Evolutionary conservation across 192 early-diverging fungal species (phyloP), one percentile per base, ranked within the genome.

Genomic region (Umbelopsis sp.): DNA sequence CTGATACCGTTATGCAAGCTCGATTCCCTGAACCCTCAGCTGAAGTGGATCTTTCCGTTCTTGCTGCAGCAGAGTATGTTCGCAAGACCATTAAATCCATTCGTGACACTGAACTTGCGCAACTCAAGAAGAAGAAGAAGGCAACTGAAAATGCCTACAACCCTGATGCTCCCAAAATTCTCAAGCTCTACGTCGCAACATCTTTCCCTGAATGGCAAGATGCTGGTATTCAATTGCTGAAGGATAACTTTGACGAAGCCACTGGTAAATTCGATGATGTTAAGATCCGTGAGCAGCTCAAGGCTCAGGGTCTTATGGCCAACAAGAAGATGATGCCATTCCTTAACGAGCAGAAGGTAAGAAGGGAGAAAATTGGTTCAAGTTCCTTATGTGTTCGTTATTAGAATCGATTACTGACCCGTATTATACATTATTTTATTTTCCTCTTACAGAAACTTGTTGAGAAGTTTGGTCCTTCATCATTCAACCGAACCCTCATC

Each of bases 251-350:
- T 74, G 82, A 90, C 54, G 69, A 76, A 65, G 52, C 70, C 38
- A 90, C 78, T 24, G 72, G 79, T 50, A 79, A 83, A 36, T 92
- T 97, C 75, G 87, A 89, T 70, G 91, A 94, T 67, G 91, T 88
- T 73, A 90, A 91, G 76, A 80, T 92, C 52, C 83, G 91, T 52
- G 89, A 82, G 8, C 70, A 85, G 22, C 83, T 98, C 74, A 84
- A 78, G 62, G 72, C 80, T 32, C 82, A 77, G 66, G 95, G 93
- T 43, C 72, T 98, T 78, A 83, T 92, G 75, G 97, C 96, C 85
- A 92, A 98, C 84, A 98, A 97, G 84, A 91, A 91, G 80, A 91
- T 87, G n/a, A 98, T 98, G 95, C 94, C 95, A 20, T 99, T 99
- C 83, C 86, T 96, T 54, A 89, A 95, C 59, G 88, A 91, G 49